Conservation (phyloP, 345 rosid genomes). For the Linum tenue region DNA sequence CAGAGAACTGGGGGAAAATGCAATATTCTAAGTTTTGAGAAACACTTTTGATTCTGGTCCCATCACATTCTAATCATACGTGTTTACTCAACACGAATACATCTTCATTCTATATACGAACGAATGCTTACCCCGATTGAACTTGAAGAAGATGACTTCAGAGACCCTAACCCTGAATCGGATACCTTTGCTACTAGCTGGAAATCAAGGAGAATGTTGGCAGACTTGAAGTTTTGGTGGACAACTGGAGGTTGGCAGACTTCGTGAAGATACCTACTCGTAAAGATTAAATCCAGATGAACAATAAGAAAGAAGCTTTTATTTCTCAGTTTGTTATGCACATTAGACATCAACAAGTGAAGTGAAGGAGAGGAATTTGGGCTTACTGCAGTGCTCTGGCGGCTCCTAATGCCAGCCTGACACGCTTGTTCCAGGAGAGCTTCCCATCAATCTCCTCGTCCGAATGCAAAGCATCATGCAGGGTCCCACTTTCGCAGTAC, state of each 20-base stretch:
- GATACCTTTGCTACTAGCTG: constrained; percentile 66
- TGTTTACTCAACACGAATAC: too few species aligned
- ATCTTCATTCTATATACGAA: neutral
- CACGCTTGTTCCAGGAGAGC: constrained; percentile 72
- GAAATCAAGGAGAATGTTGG: constrained; percentile 78
- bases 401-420: constrained; percentile 83
- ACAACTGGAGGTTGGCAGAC: constrained; percentile 75
- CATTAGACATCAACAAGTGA: neutral
- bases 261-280: constrained; percentile 83
- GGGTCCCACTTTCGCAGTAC: constrained; percentile 74
- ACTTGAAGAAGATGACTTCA: constrained; percentile 70
- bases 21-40: too few species aligned
- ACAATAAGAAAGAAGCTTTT: neutral
- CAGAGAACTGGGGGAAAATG: constrained; percentile 57
- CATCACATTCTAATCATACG: too few species aligned
- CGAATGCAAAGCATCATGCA: constrained; percentile 73
- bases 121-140: constrained; percentile 58
- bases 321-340: too few species aligned
- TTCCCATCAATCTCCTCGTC: constrained; percentile 63
- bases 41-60: too few species aligned
- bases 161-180: constrained; percentile 83
- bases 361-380: neutral
- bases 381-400: constrained; percentile 95
- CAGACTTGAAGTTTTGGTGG: constrained; percentile 85
- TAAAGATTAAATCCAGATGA: neutral